These are phyloP conservation scores for Dichotomocladium elegans DNA, from an alignment of 371 early-diverging fungal genomes.

Conservation along the genomic window DNA sequence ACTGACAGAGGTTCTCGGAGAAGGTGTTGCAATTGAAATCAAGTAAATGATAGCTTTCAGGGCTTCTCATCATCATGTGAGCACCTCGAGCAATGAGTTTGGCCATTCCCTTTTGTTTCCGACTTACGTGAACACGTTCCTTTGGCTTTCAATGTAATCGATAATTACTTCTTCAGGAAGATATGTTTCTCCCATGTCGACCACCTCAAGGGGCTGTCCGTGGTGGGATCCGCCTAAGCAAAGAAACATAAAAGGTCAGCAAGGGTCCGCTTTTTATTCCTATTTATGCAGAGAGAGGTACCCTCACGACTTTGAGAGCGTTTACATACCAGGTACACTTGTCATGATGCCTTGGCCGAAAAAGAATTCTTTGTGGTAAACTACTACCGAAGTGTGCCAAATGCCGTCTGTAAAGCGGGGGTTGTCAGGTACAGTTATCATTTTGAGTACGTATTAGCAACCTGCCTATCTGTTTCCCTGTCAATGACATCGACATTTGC, in stretches of 20 bases:
- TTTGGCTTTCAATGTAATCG: constrained; percentile 71
- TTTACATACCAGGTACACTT: constrained; percentile 41
- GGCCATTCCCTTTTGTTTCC: background rate
- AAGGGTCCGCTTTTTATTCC: background rate
- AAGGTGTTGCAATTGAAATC: constrained; percentile 90
- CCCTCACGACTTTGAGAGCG: background rate
- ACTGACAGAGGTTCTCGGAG: constrained; percentile 71
- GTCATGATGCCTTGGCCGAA: constrained; percentile 77
- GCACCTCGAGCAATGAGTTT: background rate
- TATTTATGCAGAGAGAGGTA: background rate
- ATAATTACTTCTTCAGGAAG: constrained; percentile 76
- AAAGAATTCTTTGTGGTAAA: constrained; percentile 83
- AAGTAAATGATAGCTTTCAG: constrained; percentile 84
- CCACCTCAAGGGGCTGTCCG: constrained; percentile 65
- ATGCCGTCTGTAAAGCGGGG: constrained; percentile 62
- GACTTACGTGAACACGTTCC: constrained; percentile 57
- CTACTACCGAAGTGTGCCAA: constrained; percentile 91
- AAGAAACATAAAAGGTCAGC: background rate
- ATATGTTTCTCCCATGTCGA: constrained; percentile 81
- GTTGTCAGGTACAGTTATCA: background rate
- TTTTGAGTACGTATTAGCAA: background rate
- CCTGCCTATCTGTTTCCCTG: constrained; percentile 68
- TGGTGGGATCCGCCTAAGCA: constrained; percentile 58
- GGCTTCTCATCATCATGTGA: constrained; percentile 23
- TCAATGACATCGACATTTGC: constrained; percentile 57